Percentiles rank a stretch among this genome's conserved stretches.
These are phyloP conservation scores for Anthracocystis setariae DNA, from an alignment of 1,284 basidiomycete species.

Conservation along the genomic window DNA sequence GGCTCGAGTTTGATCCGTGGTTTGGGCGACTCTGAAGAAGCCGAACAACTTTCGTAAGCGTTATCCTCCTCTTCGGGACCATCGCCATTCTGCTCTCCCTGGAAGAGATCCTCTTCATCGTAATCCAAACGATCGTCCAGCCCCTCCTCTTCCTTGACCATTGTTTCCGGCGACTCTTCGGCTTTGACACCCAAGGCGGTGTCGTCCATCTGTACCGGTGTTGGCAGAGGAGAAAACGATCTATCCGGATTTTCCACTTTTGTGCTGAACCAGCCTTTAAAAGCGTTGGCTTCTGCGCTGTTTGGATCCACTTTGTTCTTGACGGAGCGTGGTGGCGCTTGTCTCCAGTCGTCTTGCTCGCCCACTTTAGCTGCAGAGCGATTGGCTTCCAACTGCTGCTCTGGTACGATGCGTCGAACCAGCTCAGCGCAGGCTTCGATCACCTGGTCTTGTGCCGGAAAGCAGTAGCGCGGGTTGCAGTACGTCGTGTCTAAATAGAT, in stretches of 20 bases:
- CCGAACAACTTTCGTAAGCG: conserved; percentile 9
- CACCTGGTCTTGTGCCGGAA: conserved; percentile 91
- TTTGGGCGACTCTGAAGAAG: conserved; percentile 7
- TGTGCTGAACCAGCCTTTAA: conserved; percentile 57
- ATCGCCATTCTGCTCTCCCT: conserved; percentile 16
- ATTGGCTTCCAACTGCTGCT: conserved; percentile 22
- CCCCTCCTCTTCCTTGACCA: conserved; percentile 63
- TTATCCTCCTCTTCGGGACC: conserved; percentile 27
- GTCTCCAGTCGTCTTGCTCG: conserved; percentile 51
- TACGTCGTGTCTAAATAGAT: conserved; percentile 98
- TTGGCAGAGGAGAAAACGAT: conserved; percentile 10
- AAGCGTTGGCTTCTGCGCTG: conserved; percentile 37
- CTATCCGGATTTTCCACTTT: conserved; percentile 28
- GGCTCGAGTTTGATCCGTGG: conserved; percentile 33
- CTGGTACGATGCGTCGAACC: conserved; percentile 69
- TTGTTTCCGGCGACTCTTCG: conserved; percentile 61
- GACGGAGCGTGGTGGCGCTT: conserved; percentile 60
- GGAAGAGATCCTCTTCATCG: conserved; percentile 44
- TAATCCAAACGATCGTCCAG: conserved; percentile 47
- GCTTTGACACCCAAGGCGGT: conserved; percentile 58
- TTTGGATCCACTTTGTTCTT: conserved; percentile 44
- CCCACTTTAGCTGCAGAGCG: conserved; percentile 14
- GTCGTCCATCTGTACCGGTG: background rate
- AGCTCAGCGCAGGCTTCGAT: conserved; percentile 90
- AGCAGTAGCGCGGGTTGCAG: conserved; percentile 91